Percentiles rank a stretch among this genome's conserved stretches.
Conservation (phyloP, 2,329 filamentous ascomycete species). For the Pyrenophora tritici-repentis region DNA sequence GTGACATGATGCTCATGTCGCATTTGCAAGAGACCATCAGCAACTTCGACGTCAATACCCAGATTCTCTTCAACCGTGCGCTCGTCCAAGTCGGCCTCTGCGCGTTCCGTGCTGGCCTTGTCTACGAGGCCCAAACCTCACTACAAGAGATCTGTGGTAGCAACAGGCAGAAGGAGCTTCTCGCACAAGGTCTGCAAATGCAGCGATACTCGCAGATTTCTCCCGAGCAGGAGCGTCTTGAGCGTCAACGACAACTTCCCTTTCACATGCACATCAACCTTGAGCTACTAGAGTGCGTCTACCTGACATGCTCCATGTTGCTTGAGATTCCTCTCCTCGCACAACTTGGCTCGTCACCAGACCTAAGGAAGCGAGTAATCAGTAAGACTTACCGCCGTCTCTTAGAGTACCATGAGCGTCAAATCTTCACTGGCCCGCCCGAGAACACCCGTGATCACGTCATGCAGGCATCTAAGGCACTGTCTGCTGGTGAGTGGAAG, state of each 20-base stretch:
- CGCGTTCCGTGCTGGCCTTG: conserved; percentile 93
- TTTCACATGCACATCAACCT: conserved; percentile 99
- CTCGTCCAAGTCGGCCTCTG: conserved; percentile 97
- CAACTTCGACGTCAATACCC: conserved; percentile 94
- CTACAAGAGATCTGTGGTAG: conserved; percentile 98
- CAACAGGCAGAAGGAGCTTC: conserved; percentile 94
- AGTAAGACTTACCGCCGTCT: conserved; percentile 99
- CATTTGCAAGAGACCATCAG: conserved; percentile 96
- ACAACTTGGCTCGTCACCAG: conserved; percentile 93
- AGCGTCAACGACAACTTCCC: conserved; percentile 94
- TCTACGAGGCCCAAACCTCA: conserved; percentile 97
- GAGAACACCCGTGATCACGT: conserved; percentile 99
- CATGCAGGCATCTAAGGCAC: conserved; percentile 97
- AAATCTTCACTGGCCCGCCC: conserved; percentile 97
- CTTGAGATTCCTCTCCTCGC: conserved; percentile 96
- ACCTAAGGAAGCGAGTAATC: conserved; percentile 96
- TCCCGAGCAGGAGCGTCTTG: conserved; percentile 94
- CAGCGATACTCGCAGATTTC: conserved; percentile 96
- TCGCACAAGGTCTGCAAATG: conserved; percentile 97
- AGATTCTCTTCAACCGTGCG: conserved; percentile 98
- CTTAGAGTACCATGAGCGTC: conserved; percentile 98
- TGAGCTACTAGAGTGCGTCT: conserved; percentile 96
- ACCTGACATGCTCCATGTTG: conserved; percentile 98
- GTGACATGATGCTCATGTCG: conserved; percentile 99
- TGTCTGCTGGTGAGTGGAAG: conserved; percentile 98